phyloP scores from a whole-genome alignment of 495 filamentous ascomycete genomes.

The Pseudomonodictys pantanalensis region DNA sequence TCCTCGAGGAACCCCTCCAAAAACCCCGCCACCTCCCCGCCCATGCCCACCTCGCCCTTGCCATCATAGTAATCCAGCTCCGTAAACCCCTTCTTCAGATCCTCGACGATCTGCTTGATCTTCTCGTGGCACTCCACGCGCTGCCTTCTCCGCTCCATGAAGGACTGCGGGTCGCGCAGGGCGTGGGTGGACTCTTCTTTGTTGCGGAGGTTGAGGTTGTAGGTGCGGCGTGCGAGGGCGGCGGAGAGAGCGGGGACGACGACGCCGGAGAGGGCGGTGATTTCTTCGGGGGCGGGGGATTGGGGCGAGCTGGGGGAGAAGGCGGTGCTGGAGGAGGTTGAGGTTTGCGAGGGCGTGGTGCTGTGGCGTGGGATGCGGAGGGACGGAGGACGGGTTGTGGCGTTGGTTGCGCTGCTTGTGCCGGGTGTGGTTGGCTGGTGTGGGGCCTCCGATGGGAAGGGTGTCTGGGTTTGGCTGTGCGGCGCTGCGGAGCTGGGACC shows the following conservation, averaged over 20 bases:
- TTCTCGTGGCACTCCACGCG: slow-evolving; percentile 73
- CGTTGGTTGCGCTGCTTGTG: slow-evolving; percentile 5
- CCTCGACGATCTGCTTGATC: slow-evolving; percentile 72
- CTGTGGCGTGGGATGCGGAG: slow-evolving; percentile 10
- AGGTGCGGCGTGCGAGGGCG: slow-evolving; percentile 75
- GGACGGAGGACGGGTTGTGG: slow-evolving; percentile 11
- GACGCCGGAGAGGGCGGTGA: slow-evolving; percentile 72
- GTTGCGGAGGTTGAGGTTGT: slow-evolving; percentile 32
- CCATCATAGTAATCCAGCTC: slow-evolving; percentile 86
- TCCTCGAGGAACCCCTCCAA: slow-evolving; percentile 92
- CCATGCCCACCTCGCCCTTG: slow-evolving; percentile 84
- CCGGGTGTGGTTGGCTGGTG: not conserved
- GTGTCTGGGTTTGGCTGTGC: not conserved
- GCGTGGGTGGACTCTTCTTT: not conserved
- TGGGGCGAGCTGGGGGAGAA: slow-evolving; percentile 17
- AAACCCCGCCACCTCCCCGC: slow-evolving; percentile 77
- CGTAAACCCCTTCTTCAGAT: slow-evolving; percentile 70
- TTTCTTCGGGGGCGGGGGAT: slow-evolving; percentile 38
- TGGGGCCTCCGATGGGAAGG: not conserved
- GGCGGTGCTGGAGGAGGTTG: not conserved
- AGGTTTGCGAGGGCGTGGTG: slow-evolving; percentile 4
- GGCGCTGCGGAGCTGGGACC: not conserved
- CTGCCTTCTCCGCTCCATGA: slow-evolving; percentile 37
- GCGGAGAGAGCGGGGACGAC: slow-evolving; percentile 88
- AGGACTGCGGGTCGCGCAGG: slow-evolving; percentile 1